Base-by-base conservation (phyloP, 2,329 filamentous ascomycete genomes). In the Hymenoscyphus occultus region DNA sequence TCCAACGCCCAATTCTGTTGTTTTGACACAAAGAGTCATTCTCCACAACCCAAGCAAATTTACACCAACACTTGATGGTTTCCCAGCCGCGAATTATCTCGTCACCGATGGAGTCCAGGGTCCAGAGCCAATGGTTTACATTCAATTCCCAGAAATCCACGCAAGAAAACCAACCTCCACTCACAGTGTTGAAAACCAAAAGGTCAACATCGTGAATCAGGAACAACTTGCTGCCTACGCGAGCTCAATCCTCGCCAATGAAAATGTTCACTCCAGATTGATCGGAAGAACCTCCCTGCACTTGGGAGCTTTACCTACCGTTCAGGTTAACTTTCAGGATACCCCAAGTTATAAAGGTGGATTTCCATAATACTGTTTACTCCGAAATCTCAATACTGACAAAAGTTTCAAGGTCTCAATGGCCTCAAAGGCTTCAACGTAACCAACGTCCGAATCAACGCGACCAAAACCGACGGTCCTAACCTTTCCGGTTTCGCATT, bases 261-360 rank as follows among this genome's bases (percentile, higher is more conserved):
- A 86, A 67, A 77, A 79, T 13, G 78, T 86, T 58, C 73, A 77
- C 1, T 73, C 87, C 60, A 78, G 79, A 32, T 74, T 88, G 45
- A 76, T 79, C 16, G 86, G 86, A 59, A 79, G 77, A 64, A 84
- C 84, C 0, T 77, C 77, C 1, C 69, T 88, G 64, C 81, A 84
- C 70, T 75, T 82, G 57, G 81, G 81, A 0, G 75, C 74, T 2
- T 74, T 88, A 56, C 83, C 82, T 0, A 78, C 76, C 56, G 82
- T 78, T 4, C 77, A 73, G 0, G 80, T 87, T 28, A 76, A 82
- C 51, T 88, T 85, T 72, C 80, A 87, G 74, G 81, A 86, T 71
- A 79, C 80, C 1, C 77, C 83, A n/a, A 79, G 77, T n/a, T 81
- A 86, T 78, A 84, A 83, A 71, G 84, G 85, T 86, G 67, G 28